Base-by-base conservation (phyloP, 176 grass and related monocot species). In the Puccinellia tenuiflora region DNA sequence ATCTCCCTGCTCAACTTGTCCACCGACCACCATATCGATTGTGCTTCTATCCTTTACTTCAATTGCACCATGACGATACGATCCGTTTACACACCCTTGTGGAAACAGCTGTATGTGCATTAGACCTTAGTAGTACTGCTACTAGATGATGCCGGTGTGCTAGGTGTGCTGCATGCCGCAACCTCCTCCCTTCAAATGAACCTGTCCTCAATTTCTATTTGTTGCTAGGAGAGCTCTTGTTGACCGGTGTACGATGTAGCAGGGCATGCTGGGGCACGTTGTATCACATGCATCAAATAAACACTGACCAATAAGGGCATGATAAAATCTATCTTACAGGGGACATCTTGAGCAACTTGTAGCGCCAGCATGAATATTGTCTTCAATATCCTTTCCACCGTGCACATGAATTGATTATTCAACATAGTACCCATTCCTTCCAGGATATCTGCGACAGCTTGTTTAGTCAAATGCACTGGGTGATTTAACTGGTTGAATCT, bases 321-420 rank as follows among this genome's bases (percentile, higher is more conserved):
- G 77, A 93, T 88, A 54, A 93, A 93, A 73, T 81, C 37, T 85
- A 90, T 93, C 72, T 93, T 88, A 85, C 85, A 87, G 8, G 92
- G 84, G 12, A 90, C 54, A 20, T 82, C 76, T 62, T 78, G 73
- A 90, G 78, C 83, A 79, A 89, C 67, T 68, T 86, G 73, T 69
- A 67, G 75, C 28, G 40, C 86, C 34, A 81, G 38, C 75, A 74
- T 89, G 35, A 71, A 80, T 67, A 56, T 79, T 86, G 46, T 91
- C 81, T 87, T 87, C 89, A 45, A 85, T 78, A 94, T 89, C 79
- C 57, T 83, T 87, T 94, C 86, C 77, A 89, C 77, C 64, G 91
- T 68, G 61, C 86, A 79, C 69, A 85, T 77, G 29, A 89, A 89
- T 68, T 81, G 84, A 40, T 62, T 73, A 68, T 86, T 88, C 73